Evolutionary conservation across 371 early-diverging fungal species (phyloP), one percentile per base, ranked within the genome.

Genomic region (Rhizopus delemar): DNA sequence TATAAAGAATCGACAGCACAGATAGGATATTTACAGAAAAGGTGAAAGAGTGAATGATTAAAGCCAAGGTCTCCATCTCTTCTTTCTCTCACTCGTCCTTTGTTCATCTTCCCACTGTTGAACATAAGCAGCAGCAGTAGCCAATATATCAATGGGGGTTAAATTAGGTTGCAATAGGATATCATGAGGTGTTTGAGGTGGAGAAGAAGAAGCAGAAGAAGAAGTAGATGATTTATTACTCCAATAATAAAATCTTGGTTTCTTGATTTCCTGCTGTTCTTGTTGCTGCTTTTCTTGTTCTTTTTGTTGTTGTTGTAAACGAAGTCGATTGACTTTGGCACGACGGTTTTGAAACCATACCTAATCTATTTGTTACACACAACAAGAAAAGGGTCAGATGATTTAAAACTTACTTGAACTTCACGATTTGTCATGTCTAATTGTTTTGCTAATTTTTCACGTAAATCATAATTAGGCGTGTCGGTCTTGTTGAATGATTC

Each of bases 391-490:
- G 22, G 31, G 43, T 13, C 22, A 35, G 7, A 64, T 64, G 50
- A 57, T 46, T 46, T 57, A 48, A 46, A 51, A 45, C 28, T 51
- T 77, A 84, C 87, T 86, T 99, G 97, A 33, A 99, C 91, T 71
- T 92, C 91, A 53, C 98, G 84, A 64, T 91, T 91, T 50, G 94
- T 93, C 97, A 98, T 97, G 60, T 86, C 82, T 22, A 98, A 78
- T 67, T 91, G 84, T 50, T 83, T 81, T 2, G 93, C 91, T 31
- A 97, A 84, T 53, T 80, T 78, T 66, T 92, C 93, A 38, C 99
- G 84, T 46, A 93, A 70, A 59, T 91, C 86, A 68, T 89, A 88
- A 59, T 89, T 90, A n/a, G 99, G 99, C 22, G 93, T 92, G 65
- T 91, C 89, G 3, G 90, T 93, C 62, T 83, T 75, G 29, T 85